Evolutionary conservation across 2,329 filamentous ascomycete species (phyloP).

Genomic region (Fusarium avenaceum): DNA sequence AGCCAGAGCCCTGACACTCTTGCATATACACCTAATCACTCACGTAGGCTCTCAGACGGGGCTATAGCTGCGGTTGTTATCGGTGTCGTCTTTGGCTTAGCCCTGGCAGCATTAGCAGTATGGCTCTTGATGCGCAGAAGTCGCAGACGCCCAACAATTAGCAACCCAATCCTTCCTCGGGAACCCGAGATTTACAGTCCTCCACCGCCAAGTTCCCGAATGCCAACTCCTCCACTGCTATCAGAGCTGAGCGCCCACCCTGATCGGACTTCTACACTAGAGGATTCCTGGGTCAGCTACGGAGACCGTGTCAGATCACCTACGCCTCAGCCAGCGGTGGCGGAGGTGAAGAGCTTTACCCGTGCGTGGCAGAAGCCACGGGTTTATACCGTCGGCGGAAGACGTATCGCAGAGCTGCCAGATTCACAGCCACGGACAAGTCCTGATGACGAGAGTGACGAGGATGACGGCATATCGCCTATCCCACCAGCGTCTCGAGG

Average conservation of each 20-base stretch:
- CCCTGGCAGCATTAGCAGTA: slow-evolving; percentile 1
- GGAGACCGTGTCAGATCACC: slow-evolving; percentile 43
- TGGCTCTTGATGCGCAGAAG: slow-evolving; percentile 34
- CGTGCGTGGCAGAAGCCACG: slow-evolving; percentile 44
- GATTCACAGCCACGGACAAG: slow-evolving; percentile 4
- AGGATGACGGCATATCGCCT: slow-evolving; percentile 5
- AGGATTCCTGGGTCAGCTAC: slow-evolving; percentile 34
- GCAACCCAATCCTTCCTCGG: not conserved
- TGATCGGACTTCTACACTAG: slow-evolving; percentile 16
- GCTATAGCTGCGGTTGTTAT: slow-evolving; percentile 40
- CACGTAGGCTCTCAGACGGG: slow-evolving; percentile 23
- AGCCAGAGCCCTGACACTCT: slow-evolving; percentile 3
- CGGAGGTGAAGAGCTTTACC: slow-evolving; percentile 44
- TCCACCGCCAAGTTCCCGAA: slow-evolving; percentile 7
- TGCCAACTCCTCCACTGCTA: slow-evolving; percentile 4
- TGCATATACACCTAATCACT: not conserved
- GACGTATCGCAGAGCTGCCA: slow-evolving; percentile 18
- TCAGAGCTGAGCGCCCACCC: slow-evolving; percentile 16
- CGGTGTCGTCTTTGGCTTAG: slow-evolving; percentile 20
- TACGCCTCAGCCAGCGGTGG: slow-evolving; percentile 46
- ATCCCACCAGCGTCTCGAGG: slow-evolving; percentile 21
- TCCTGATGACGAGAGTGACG: not conserved
- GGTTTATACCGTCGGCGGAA: slow-evolving; percentile 40
- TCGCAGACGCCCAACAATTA: slow-evolving; percentile 9
- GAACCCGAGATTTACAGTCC: slow-evolving; percentile 4